Base-by-base conservation (phyloP, 352 stramenopile genomes). In the Pseudoperonospora humuli region DNA sequence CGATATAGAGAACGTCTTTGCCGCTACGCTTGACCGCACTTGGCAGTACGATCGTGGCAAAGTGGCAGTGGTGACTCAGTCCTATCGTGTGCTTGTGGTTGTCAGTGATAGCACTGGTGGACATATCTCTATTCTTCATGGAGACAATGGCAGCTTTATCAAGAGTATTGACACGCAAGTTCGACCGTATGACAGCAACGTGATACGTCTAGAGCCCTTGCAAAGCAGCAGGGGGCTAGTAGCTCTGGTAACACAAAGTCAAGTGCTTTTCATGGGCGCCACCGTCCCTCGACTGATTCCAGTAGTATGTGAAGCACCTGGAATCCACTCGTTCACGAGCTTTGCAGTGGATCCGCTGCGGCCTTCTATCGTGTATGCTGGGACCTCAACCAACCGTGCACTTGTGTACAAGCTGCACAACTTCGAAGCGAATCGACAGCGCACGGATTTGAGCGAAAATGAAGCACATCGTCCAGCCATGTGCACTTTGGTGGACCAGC, bases 351-450 rank as follows among this genome's bases (percentile, higher is more conserved):
- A 68, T 28, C 50, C 45, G 5, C 11, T 49, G n/a, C 54, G 50
- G 7, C 41, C 54, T 2, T 50, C 41, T 15, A 40, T 62, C 17
- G 6, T 68, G 7, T 64, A 59, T 35, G 41, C 25, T 31, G 59
- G 59, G 1, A 53, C 57, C 13, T 61, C 49, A 20, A 55, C 26
- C 24, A 50, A 54, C 3, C 59, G 50, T 23, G 54, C 23, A 26
- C 24, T 64, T 21, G 50, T 68, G 25, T 68, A 55, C 41, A 63
- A 55, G 29, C 25, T 68, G 24, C 50, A 56, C 25, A 58, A 64
- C 20, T 11, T 67, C 18, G 31, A 44, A 13, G 15, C 37, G 9
- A 58, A 39, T 48, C 39, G 45, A 25, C 31, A 59, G 13, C 45
- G 43, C 10, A n/a, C 9, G 15, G 23, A 52, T 13, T 21, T 13